Evolutionary conservation across 2,329 filamentous ascomycete genomes (phyloP), one percentile per base, ranked within the genome.

Genomic region (Helicocarpus griseus): DNA sequence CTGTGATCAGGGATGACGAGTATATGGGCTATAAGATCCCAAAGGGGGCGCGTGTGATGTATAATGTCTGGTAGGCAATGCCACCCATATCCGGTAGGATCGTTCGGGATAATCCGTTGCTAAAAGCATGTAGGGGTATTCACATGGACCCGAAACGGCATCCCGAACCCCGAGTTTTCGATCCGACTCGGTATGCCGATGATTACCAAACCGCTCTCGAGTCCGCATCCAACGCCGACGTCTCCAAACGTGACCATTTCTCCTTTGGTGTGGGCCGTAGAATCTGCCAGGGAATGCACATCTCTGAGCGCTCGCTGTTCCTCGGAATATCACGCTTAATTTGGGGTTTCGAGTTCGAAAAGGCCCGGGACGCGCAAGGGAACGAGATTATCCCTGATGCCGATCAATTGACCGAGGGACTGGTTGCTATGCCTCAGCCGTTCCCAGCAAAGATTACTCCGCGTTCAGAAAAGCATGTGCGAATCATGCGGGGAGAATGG

Each of bases 221-320:
- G 19, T 63, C 67, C 44, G 62, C 67, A 2, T 56, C 57, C 2
- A 57, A 58, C 4, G 45, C 53, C 0, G 62, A 65, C 28, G 56
- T 54, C 31, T 48, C 54, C 13, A 59, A 56, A 5, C 65, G 69
- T 6, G 69, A 73, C 53, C 74, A 77, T 48, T 78, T 74, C 58
- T 63, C 48, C 3, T 63, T 58, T 36, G 61, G 61, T 4, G 47
- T 51, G 5, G 59, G 61, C 3, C 58, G 61, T 6, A 58, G 59
- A 13, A 53, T 61, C 38, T 63, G 61, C 40, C 61, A 59, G 7
- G 60, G 60, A 2, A 71, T 77, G 56, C 77, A 81, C 48, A 69
- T 81, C 0, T 77, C 75, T 0, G 72, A 77, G 39, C 71, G 76
- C 0, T 78, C 72, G 0, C 65, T 81, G 0, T 67, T 69, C 8